A percentile compares a stretch with the other conserved stretches of the same genome.
Conservation (phyloP, 2,329 filamentous ascomycete species). For the Karstenula rhodostoma region DNA sequence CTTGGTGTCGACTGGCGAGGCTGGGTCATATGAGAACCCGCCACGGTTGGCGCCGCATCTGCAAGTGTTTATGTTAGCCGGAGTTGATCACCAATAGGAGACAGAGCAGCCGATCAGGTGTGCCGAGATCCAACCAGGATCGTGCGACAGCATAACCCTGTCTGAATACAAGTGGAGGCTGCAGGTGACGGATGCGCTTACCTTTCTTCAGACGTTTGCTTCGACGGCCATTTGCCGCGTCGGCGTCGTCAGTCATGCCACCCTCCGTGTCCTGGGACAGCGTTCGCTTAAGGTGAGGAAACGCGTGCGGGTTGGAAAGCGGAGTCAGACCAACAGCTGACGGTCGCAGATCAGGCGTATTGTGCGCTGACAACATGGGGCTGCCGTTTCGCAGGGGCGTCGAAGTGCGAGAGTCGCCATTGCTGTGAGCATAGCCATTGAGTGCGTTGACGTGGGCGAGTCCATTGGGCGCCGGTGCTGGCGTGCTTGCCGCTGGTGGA, state of each 20-base stretch:
- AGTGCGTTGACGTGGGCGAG: constrained; percentile 69
- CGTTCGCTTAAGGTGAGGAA: constrained; percentile 77
- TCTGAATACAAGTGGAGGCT: constrained; percentile 31
- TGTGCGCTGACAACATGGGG: constrained; percentile 69
- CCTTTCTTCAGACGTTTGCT: constrained; percentile 94
- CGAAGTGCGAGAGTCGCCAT: constrained; percentile 61
- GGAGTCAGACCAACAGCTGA: constrained; percentile 57
- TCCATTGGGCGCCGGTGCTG: constrained; percentile 30
- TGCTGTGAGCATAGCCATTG: constrained; percentile 62
- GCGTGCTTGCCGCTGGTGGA: constrained; percentile 22
- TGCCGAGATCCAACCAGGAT: constrained; percentile 33
- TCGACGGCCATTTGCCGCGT: constrained; percentile 66
- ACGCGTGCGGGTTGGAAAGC: constrained; percentile 59
- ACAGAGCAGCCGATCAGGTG: constrained; percentile 21
- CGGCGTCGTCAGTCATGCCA: constrained; percentile 64
- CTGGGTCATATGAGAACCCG: constrained; percentile 95
- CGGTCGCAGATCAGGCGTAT: constrained; percentile 70
- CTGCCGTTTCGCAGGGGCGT: constrained; percentile 70
- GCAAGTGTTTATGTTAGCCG: constrained; percentile 42
- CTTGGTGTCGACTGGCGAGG: constrained; percentile 82
- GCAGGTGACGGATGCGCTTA: constrained; percentile 52
- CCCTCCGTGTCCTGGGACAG: constrained; percentile 64
- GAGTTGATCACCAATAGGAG: constrained; percentile 29
- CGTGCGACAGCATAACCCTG: constrained; percentile 31
- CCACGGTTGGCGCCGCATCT: constrained; percentile 77